These are phyloP conservation scores for Lentinula sp. DNA, from an alignment of 768 basidiomycete genomes.

Conservation along the genomic window DNA sequence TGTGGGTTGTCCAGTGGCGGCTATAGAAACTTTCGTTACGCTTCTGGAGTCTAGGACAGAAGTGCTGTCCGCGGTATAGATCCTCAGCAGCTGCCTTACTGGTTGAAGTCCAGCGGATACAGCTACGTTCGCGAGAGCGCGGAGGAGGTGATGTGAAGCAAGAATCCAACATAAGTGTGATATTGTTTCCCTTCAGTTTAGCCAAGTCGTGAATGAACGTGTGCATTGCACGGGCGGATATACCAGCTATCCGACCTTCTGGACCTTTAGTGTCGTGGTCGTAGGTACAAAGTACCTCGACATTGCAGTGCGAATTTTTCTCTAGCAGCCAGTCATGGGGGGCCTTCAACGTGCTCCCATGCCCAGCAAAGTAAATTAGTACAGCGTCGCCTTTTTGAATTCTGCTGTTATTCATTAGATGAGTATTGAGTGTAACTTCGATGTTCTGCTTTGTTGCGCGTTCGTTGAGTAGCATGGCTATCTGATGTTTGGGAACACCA, in stretches of 20 bases:
- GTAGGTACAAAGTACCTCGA: constrained; percentile 60
- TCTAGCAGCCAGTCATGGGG: constrained; percentile 54
- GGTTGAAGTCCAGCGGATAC: constrained; percentile 56
- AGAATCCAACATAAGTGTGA: constrained; percentile 61
- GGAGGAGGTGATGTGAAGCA: constrained; percentile 46
- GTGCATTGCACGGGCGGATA: constrained; percentile 61
- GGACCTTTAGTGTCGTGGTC: constrained; percentile 51
- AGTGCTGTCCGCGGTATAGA: constrained; percentile 37
- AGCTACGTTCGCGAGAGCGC: constrained; percentile 36
- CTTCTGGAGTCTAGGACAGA: constrained; percentile 43
- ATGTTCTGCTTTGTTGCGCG: constrained; percentile 58
- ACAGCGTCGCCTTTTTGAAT: constrained; percentile 61
- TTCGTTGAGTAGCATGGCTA: constrained; percentile 49
- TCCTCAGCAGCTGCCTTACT: constrained; percentile 48
- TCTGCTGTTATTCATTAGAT: constrained; percentile 54
- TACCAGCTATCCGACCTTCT: constrained; percentile 48
- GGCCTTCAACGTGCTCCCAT: constrained; percentile 53
- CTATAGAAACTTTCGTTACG: constrained; percentile 37
- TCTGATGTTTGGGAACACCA: constrained; percentile 51
- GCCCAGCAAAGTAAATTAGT: constrained; percentile 69
- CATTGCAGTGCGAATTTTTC: constrained; percentile 22
- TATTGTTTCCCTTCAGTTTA: constrained; percentile 57
- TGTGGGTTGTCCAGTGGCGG: constrained; percentile 33
- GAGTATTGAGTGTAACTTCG: constrained; percentile 53
- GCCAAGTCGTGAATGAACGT: constrained; percentile 56